A percentile compares a stretch with the other conserved stretches of the same genome.
These are phyloP conservation scores for Erysimum cheiranthoides DNA, from an alignment of 345 rosid species.

Conservation along the genomic window DNA sequence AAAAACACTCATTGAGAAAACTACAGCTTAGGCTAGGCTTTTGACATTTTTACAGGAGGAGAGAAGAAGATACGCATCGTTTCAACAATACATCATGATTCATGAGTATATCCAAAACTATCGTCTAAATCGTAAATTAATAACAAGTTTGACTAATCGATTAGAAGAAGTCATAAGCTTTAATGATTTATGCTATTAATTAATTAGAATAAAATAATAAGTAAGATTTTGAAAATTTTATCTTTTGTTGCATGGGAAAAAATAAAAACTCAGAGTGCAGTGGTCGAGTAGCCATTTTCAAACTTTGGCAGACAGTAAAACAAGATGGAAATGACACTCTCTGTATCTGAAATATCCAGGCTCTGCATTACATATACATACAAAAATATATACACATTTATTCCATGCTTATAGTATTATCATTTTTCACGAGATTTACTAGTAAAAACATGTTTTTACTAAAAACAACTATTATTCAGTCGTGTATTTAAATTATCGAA, in stretches of 20 bases:
- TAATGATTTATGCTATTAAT: neutral
- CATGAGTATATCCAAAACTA: constrained; percentile 10
- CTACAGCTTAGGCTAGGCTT: constrained; percentile 39
- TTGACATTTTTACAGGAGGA: constrained; percentile 18
- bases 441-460: neutral
- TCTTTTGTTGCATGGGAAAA: neutral
- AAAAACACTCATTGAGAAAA: neutral
- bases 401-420: constrained; percentile 8
- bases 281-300: constrained; percentile 43
- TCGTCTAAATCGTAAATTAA: neutral
- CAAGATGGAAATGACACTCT: constrained; percentile 48
- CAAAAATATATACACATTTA: constrained; percentile 18
- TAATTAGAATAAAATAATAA: neutral
- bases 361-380: constrained; percentile 35
- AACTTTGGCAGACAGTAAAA: constrained; percentile 43
- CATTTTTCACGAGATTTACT: neutral
- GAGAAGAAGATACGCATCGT: neutral
- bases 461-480: neutral
- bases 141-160: neutral
- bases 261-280: constrained; percentile 31
- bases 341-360: constrained; percentile 37
- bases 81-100: constrained; percentile 38
- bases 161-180: neutral
- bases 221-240: neutral
- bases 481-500: neutral